phyloP scores from a whole-genome alignment of 768 basidiomycete genomes.

The Neoboletus subvelutipes region DNA sequence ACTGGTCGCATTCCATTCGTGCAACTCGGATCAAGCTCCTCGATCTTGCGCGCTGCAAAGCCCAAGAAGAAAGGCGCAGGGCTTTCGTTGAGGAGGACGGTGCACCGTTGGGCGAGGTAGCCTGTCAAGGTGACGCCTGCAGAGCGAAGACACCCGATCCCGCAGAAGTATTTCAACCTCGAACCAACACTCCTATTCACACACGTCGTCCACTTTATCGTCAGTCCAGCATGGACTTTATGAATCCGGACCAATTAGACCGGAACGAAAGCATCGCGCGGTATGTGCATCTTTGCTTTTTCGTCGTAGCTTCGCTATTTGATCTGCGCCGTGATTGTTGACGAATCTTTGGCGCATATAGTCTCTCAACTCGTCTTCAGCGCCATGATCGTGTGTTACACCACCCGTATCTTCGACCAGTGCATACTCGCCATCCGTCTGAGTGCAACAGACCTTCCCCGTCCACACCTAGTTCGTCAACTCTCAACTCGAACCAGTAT shows the following conservation, averaged over 20 bases:
- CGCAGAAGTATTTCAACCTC: conserved; percentile 43
- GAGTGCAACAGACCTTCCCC: conserved; percentile 32
- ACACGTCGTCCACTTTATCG: conserved; percentile 63
- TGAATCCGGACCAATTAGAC: conserved; percentile 48
- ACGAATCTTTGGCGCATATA: conserved; percentile 31
- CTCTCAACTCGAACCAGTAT: conserved; percentile 48
- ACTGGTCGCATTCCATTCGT: conserved; percentile 83
- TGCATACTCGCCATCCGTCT: conserved; percentile 27
- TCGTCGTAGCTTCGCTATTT: neutral
- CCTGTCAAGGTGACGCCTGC: conserved; percentile 8
- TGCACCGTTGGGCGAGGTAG: conserved; percentile 14
- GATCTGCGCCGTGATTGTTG: conserved; percentile 6
- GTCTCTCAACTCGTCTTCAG: conserved; percentile 67
- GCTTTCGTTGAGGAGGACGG: conserved; percentile 49
- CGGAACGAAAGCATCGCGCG: conserved; percentile 54
- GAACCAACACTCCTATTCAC: conserved; percentile 46
- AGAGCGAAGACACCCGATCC: conserved; percentile 28
- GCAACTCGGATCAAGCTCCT: conserved; percentile 82
- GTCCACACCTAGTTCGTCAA: conserved; percentile 65
- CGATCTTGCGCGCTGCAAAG: conserved; percentile 68
- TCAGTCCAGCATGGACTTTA: conserved; percentile 88
- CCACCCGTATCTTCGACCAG: conserved; percentile 55
- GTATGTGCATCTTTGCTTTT: conserved; percentile 42
- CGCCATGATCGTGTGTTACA: conserved; percentile 59
- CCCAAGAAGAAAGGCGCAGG: conserved; percentile 49